Evolutionary conservation across 2,329 filamentous ascomycete species (phyloP), one percentile per base, ranked within the genome.

Genomic region (Fusarium praegraminearum): DNA sequence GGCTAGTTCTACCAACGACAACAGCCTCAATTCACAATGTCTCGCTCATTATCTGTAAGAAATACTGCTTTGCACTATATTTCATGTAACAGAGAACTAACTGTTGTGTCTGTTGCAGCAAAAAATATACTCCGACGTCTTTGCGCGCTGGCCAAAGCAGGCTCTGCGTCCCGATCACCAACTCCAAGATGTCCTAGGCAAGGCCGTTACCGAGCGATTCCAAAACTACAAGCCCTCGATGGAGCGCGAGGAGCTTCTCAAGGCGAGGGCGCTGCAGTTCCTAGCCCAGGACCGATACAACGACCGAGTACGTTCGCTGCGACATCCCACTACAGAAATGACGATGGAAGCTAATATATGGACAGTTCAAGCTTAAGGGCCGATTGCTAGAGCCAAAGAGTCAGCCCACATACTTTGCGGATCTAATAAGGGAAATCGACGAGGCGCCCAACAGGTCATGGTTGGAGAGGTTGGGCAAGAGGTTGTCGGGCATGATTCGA

Each of bases 391-490:
- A 82, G 55, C 89, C 90, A 16, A 84, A 83, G 76, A 89, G 87
- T 73, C 88, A 91, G 69, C 89, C 89, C 38, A 86, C 84, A 0
- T 90, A 92, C 76, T 92, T 90, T 74, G 77, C 81, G 22, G 86
- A 90, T 68, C 77, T 92, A 32, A 76, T 90, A 1, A 82, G 80
- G 55, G 90, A 92, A 76, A 83, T 92, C 26, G 86, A 91, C 36
- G 86, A 86, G 71, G 89, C 87, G 5, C 90, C 89, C 3, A 85
- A 80, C 41, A 80, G 89, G 60, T 84, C 84, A 10, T 88, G 83
- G 80, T 75, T 86, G 24, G 81, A 84, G 51, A 82, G 85, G 55
- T 63, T 88, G 51, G 78, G 81, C 64, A 86, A 90, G 75, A 83
- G 83, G 65, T 74, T 90, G 67, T 84, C 85, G 65, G 89, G 89